Percentiles rank a stretch among this genome's conserved stretches.
Evolutionary conservation across 2,329 filamentous ascomycete species (phyloP).

Genomic region (Cladophialophora yegresii): DNA sequence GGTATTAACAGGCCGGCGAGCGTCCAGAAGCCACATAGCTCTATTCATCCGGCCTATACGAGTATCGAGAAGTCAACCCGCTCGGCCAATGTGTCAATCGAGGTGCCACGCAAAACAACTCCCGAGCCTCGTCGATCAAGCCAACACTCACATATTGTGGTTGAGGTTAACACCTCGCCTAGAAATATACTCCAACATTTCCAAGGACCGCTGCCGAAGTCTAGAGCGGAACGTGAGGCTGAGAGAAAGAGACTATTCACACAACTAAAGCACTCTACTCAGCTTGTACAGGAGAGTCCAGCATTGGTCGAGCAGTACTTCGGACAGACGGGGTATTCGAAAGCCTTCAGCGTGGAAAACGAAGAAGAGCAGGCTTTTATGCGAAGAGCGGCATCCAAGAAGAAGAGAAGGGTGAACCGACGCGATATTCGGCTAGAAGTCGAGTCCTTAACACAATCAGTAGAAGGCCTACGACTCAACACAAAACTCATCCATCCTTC

Average conservation of each 20-base stretch:
- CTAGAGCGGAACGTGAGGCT: not conserved
- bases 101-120: not conserved
- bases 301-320: slow-evolving; percentile 25
- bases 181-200: slow-evolving; percentile 12
- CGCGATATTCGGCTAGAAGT: slow-evolving; percentile 12
- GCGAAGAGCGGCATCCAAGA: slow-evolving; percentile 23
- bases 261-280: slow-evolving; percentile 23
- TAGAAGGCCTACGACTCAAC: not conserved
- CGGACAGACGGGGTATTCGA: slow-evolving; percentile 29
- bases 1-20: not conserved
- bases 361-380: slow-evolving; percentile 14
- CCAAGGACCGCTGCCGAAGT: slow-evolving; percentile 6
- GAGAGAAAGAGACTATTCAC: slow-evolving; percentile 22
- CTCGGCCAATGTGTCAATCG: not conserved
- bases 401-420: slow-evolving; percentile 25
- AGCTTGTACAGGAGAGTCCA: slow-evolving; percentile 16
- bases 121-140: not conserved
- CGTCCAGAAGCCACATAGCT: not conserved
- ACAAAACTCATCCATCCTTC: slow-evolving; percentile 27
- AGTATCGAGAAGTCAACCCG: not conserved
- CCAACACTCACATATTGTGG: slow-evolving; percentile 13
- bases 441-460: slow-evolving; percentile 3
- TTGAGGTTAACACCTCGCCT: slow-evolving; percentile 1
- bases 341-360: slow-evolving; percentile 15
- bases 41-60: not conserved